Evolutionary conservation across 148 eudicot genomes (phyloP).

Genomic region (Vaccinium corymbosum): DNA sequence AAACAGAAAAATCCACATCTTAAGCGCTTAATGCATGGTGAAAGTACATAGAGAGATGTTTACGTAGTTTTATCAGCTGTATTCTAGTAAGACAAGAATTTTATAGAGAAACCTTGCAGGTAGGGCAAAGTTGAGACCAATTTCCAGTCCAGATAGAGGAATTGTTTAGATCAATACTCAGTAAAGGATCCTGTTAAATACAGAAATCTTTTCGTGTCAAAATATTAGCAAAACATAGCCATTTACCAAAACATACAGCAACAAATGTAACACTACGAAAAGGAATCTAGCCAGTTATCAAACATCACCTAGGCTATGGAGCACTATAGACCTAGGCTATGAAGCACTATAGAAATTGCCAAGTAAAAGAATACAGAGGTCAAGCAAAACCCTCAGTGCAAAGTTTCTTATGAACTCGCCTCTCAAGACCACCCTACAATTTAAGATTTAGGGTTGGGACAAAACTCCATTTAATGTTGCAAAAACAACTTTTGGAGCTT

Average conservation of each 20-base stretch:
- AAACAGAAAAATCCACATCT: slow-evolving; percentile 6
- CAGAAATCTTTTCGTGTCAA: not conserved
- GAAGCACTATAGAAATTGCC: not conserved
- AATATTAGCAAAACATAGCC: slow-evolving; percentile 5
- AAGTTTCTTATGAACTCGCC: not conserved
- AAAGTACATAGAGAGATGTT: not conserved
- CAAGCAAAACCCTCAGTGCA: not conserved
- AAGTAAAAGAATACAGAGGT: not conserved
- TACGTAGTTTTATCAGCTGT: not conserved
- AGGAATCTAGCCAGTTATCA: not conserved
- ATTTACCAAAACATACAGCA: slow-evolving; percentile 1
- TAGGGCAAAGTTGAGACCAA: slow-evolving; percentile 80
- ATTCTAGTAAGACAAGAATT: not conserved
- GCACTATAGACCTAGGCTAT: not conserved
- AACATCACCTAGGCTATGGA: not conserved
- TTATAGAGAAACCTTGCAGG: slow-evolving; percentile 49
- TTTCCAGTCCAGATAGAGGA: slow-evolving; percentile 53
- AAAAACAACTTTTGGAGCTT: not conserved
- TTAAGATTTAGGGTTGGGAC: not conserved
- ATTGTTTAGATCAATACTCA: slow-evolving; percentile 56
- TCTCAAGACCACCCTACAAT: not conserved
- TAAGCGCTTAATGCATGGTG: not conserved
- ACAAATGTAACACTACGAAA: not conserved
- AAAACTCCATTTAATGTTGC: not conserved
- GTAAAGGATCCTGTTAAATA: slow-evolving; percentile 62